Percentiles rank a stretch among this genome's conserved stretches.
Evolutionary conservation across 768 basidiomycete species (phyloP).

Genomic region (Lactifluus rugatus): DNA sequence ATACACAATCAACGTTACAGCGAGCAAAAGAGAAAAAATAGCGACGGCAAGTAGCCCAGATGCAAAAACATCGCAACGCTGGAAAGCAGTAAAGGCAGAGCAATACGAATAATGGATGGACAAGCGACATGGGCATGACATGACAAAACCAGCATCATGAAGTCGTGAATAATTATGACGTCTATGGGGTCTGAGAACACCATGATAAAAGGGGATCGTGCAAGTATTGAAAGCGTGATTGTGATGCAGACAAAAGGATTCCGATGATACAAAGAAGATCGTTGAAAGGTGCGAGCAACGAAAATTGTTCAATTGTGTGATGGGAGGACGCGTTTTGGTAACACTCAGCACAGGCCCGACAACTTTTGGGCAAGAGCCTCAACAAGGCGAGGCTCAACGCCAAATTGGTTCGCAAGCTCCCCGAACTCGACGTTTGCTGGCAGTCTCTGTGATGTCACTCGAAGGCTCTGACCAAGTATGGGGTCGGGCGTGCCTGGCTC

Average conservation of each 20-base stretch:
- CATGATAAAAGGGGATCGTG: constrained; percentile 15
- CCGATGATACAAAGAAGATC: constrained; percentile 13
- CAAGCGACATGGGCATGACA: constrained; percentile 13
- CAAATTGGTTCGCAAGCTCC: constrained; percentile 17
- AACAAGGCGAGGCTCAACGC: constrained; percentile 17
- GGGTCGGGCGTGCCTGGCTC: constrained; percentile 17
- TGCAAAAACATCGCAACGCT: constrained; percentile 13
- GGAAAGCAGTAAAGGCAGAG: constrained; percentile 20
- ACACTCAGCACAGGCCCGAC: constrained; percentile 15
- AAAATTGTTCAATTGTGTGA: constrained; percentile 10
- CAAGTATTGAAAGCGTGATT: constrained; percentile 16
- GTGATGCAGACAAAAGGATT: constrained; percentile 9
- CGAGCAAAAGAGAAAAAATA: constrained; percentile 3
- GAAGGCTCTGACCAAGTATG: constrained; percentile 43
- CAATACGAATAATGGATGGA: constrained; percentile 17
- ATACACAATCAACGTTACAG: constrained; percentile 16
- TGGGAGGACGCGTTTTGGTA: not conserved
- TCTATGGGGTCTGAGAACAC: constrained; percentile 13
- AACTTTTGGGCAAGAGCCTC: constrained; percentile 19
- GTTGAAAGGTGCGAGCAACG: not conserved
- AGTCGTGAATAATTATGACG: constrained; percentile 13
- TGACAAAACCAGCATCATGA: constrained; percentile 20
- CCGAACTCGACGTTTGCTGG: constrained; percentile 11
- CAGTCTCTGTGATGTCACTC: constrained; percentile 52
- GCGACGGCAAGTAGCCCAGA: constrained; percentile 2